A percentile compares a stretch with the other conserved stretches of the same genome.
phyloP scores from a whole-genome alignment of 2,329 filamentous ascomycete genomes.

The Elsinoe arachidis region DNA sequence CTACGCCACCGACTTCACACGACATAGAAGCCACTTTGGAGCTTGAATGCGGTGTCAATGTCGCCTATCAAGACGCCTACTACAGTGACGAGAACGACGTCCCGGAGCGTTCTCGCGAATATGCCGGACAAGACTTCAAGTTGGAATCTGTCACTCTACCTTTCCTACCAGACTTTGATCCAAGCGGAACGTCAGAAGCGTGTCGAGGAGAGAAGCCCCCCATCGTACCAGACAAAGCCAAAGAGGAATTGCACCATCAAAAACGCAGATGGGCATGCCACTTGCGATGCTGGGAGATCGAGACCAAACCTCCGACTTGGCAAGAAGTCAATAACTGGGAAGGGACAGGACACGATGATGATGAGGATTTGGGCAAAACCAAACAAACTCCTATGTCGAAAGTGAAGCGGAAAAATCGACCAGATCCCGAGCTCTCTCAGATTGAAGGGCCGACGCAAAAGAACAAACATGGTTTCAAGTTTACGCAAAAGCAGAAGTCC shows the following conservation, averaged over 20 bases:
- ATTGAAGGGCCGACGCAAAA: conserved; percentile 82
- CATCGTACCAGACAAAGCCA: conserved; percentile 41
- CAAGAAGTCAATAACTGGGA: conserved; percentile 65
- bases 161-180: conserved; percentile 69
- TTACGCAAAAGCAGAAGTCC: conserved; percentile 65
- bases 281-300: conserved; percentile 68
- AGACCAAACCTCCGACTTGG: conserved; percentile 58
- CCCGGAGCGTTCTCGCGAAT: conserved; percentile 66
- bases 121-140: conserved; percentile 78
- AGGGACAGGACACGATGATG: conserved; percentile 27
- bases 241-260: conserved; percentile 44
- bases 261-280: conserved; percentile 50
- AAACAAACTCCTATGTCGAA: conserved; percentile 25
- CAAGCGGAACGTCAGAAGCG: conserved; percentile 48
- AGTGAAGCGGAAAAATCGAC: conserved; percentile 27
- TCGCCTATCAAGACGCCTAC: conserved; percentile 76
- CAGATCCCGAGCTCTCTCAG: conserved; percentile 55
- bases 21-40: conserved; percentile 50
- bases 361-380: conserved; percentile 14
- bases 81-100: conserved; percentile 81
- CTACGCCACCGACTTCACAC: conserved; percentile 34
- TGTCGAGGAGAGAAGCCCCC: conserved; percentile 47
- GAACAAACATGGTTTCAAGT: conserved; percentile 76
- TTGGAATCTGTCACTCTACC: conserved; percentile 66
- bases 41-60: conserved; percentile 50